Percentiles rank a stretch among this genome's conserved stretches.
phyloP scores from a whole-genome alignment of 116 monocot species.

The Papilionanthe hybrid region DNA sequence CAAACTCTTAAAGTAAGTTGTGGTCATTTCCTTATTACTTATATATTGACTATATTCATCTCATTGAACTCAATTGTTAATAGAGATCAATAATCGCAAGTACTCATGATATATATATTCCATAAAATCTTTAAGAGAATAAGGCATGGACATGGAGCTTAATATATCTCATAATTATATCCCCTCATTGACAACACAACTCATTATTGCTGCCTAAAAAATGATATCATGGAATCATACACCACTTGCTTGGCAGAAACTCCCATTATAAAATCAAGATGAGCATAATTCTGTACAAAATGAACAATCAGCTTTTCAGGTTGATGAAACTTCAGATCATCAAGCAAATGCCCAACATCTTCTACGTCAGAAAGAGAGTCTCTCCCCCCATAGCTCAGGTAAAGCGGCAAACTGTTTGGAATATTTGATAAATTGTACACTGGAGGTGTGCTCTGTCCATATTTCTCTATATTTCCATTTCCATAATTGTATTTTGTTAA shows the following conservation, averaged over 20 bases:
- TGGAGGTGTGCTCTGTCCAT: conserved; percentile 52
- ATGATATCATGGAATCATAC: conserved; percentile 48
- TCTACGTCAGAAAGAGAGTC: conserved; percentile 55
- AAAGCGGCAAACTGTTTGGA: conserved; percentile 47
- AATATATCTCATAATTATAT: no score
- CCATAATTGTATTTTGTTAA: conserved; percentile 70
- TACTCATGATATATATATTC: no score
- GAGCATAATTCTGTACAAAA: conserved; percentile 51
- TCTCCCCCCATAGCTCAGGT: conserved; percentile 80
- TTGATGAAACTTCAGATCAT: conserved; percentile 42
- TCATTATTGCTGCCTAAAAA: conserved; percentile 24
- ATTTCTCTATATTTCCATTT: conserved; percentile 38
- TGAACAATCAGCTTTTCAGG: conserved; percentile 51
- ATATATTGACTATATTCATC: no score
- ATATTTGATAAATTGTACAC: conserved; percentile 61
- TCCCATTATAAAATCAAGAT: conserved; percentile 72
- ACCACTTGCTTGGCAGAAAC: conserved; percentile 44
- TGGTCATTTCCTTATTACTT: no score
- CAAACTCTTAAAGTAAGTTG: no score
- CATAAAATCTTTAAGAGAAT: no score
- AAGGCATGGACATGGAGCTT: no score
- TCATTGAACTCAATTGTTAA: no score
- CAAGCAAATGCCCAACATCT: conserved; percentile 53
- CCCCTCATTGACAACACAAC: neutral
- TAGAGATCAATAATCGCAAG: no score